Percentiles rank a stretch among this genome's conserved stretches.
Conservation (phyloP, 805 yeast species). For the Yarrowia sp. region DNA sequence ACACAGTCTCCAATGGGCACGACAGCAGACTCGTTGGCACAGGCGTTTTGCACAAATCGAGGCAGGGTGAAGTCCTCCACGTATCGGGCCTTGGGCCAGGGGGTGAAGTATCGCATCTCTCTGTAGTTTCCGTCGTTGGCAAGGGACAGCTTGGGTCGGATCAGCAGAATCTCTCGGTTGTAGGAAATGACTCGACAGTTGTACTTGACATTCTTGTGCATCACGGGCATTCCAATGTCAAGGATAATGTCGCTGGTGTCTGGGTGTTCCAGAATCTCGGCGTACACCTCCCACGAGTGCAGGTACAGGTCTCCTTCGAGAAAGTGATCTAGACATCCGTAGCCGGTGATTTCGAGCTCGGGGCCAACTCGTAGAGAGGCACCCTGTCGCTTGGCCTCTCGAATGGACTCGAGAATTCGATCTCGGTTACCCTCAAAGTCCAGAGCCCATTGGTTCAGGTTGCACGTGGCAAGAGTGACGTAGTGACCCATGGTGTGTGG, state of each 20-base stretch:
- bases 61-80: constrained; percentile 77
- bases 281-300: constrained; percentile 94
- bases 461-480: constrained; percentile 88
- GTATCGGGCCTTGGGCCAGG: constrained; percentile 79
- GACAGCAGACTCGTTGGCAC: constrained; percentile 29
- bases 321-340: constrained; percentile 73
- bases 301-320: constrained; percentile 81
- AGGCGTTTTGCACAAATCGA: constrained; percentile 53
- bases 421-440: constrained; percentile 97
- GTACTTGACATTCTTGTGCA: constrained; percentile 82
- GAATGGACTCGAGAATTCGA: constrained; percentile 78
- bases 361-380: constrained; percentile 94
- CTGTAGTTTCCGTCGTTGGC: constrained; percentile 98
- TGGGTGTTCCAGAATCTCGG: constrained; percentile 62
- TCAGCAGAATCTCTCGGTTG: constrained; percentile 73
- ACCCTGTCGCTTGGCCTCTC: constrained; percentile 66
- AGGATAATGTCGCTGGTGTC: constrained; percentile 72
- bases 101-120: constrained; percentile 95
- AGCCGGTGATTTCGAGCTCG: constrained; percentile 90
- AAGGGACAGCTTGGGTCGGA: constrained; percentile 87
- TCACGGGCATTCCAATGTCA: constrained; percentile 93
- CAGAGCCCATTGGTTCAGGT: constrained; percentile 96
- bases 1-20: constrained; percentile 92
- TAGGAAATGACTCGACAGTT: constrained; percentile 85
- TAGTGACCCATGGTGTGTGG: constrained; percentile 66